Base-by-base conservation (phyloP, 1,139 yeast species). In the Blastobotrys niveus region DNA sequence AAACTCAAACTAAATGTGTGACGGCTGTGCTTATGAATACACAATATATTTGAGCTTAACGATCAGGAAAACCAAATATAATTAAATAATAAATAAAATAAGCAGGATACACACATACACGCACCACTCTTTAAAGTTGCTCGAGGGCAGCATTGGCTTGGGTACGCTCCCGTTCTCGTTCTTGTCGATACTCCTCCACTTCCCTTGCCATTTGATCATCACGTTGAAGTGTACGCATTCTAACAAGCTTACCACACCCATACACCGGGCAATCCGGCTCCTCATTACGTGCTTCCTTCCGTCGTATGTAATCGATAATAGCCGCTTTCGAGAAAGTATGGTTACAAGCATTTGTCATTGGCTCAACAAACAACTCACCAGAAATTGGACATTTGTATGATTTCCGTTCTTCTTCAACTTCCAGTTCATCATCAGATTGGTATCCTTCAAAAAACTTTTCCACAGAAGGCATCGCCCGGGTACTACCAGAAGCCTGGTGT, bases 331-430 rank as follows among this genome's bases (percentile, higher is more conserved):
- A 48, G 37, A 57, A 60, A 7, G 61, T 54, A 39, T 59, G 63
- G 17, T 52, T 47, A 42, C 63, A 59, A 5, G 30, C 31, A 18
- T 57, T 52, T 3, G 58, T 59, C 14, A 59, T 60, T 3, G 63
- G 61, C 18, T 56, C 50, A 18, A 39, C 59, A 40, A 45, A 57
- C 36, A 47, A 52, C 22, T 49, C 49, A 32, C 56, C 53, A 5
- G 62, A 52, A 15, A 59, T 47, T 2, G 62, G 62, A 35, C 63
- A 59, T 32, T 56, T 56, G 52, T 52, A 59, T 12, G 62, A 56
- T 15, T 51, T 47, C 2, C 50, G 47, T 12, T 55, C 55, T 20
- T 51, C 53, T 17, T 51, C 62, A 18, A 56, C 56, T 15, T 55
- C 56, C 38, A 59, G 24, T 8, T 57, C 60, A 21, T 58, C 62